Conservation (phyloP, 2,329 filamentous ascomycete genomes). For the Cytospora piceicola region DNA sequence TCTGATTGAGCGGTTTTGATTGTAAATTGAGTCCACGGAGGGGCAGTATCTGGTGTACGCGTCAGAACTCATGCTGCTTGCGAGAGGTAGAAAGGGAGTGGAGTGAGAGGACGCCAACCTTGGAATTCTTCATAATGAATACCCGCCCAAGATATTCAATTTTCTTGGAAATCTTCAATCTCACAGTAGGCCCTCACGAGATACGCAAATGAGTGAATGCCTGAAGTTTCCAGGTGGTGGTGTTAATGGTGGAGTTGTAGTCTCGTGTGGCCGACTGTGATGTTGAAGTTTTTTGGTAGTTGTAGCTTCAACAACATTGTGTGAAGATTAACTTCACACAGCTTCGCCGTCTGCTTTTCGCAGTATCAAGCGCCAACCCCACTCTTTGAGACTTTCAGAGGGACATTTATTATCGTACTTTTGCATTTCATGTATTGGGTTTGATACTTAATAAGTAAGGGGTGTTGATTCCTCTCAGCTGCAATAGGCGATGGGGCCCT, state of each 20-base stretch:
- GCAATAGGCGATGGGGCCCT: neutral
- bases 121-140: slow-evolving; percentile 23
- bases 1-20: slow-evolving; percentile 38
- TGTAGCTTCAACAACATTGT: neutral
- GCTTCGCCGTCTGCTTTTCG: neutral
- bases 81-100: neutral
- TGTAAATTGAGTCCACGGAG: slow-evolving; percentile 45
- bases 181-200: neutral
- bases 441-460: neutral
- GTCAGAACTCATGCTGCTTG: slow-evolving; percentile 15
- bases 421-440: neutral
- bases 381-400: neutral
- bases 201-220: slow-evolving; percentile 2
- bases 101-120: slow-evolving; percentile 12
- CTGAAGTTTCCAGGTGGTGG: neutral
- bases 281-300: slow-evolving; percentile 17
- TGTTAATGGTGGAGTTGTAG: neutral
- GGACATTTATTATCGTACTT: neutral
- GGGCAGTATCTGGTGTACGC: slow-evolving; percentile 46
- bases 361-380: neutral
- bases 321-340: neutral
- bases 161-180: neutral
- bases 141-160: neutral
- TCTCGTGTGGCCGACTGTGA: neutral
- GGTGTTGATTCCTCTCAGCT: neutral